Base-by-base conservation (phyloP, 2,329 filamentous ascomycete species). In the Aspergillus awamori region DNA sequence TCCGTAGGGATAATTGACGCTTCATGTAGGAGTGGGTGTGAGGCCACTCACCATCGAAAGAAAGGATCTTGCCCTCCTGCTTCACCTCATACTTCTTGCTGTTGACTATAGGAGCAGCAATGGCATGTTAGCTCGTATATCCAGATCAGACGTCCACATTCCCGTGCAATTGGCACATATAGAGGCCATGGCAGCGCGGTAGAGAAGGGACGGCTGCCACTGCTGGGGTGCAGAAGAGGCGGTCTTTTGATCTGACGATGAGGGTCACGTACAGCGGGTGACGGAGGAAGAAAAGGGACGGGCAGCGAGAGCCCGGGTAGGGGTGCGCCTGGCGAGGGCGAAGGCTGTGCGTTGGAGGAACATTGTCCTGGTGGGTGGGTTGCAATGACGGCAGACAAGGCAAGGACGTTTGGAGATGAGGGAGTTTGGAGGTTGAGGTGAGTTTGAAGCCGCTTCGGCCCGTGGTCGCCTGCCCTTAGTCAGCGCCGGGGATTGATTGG, bases 281-380 rank as follows among this genome's bases (percentile, higher is more conserved):
- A 80, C 67, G 60, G 79, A 77, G 53, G 79, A 77, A 59, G 79
- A 77, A 71, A 82, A 81, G 10, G 78, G 74, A 71, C 80, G 79
- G 63, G 72, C 71, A 67, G 77, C 73, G 66, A 80, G 61, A 64
- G 77, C 73, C 69, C 77, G 71, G 67, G 75, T 68, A 58, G 79
- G 79, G 64, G 77, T 74, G 70, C 79, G 80, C 75, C 77, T 76
- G 58, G 77, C 80, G 65, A 81, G 73, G 70, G 76, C 74, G 72
- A 77, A 77, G 68, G 75, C 79, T 69, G 78, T 77, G 70, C 78
- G 80, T 74, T 77, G 77, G 67, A 77, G 75, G 75, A 80, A 81
- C 80, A 81, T 82, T 74, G 71, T 75, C 72, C 71, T 67, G 63
- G 64, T 67, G 61, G 43, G 59, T 60, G 48, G 63, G 52, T 62